Base-by-base conservation (phyloP, 176 grass and related monocot genomes). In the Urochloa ruziziensis region DNA sequence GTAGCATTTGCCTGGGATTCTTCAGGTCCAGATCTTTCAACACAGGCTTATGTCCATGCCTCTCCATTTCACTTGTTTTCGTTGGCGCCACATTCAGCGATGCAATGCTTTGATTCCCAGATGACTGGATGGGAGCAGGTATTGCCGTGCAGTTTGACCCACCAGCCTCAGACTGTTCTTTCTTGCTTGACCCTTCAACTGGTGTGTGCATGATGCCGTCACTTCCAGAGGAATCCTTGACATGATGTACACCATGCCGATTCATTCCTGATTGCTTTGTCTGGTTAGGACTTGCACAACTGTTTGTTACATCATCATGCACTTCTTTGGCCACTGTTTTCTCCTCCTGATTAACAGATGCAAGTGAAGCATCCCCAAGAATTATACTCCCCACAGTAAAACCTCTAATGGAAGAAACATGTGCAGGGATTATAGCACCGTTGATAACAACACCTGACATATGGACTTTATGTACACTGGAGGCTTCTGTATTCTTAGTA, bases 11-110 rank as follows among this genome's bases (percentile, higher is more conserved):
- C 43, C 27, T 40, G 15, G 19, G 43, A 83, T 84, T 90, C 33
- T 83, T 83, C 62, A 54, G 19, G 27, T 83, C 81, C 30, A 78
- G 39, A 30, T 88, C 88, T 88, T 83, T 88, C 37, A 64, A 71
- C 52, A 63, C 78, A 70, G 81, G 88, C 44, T 97, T 88, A 40
- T 85, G 79, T 57, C 85, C 53, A 80, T 92, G 83, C 42, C 85
- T 52, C 57, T 89, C 81, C 30, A 86, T 90, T 73, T 93, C 81
- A 77, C 67, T 80, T 79, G 82, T 91, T 73, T 91, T 80, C 84
- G 42, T 44, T 81, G 58, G 53, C 6, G 12, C 78, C 35, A 52
- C 62, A 86, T 74, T 67, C 23, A 75, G 67, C 10, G 16, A 39
- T 87, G 29, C 75, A 49, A 54, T 70, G 17, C 14, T 86, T 59